Evolutionary conservation across 2,329 filamentous ascomycete species (phyloP).

Genomic region (Sclerotiophoma versabilis): DNA sequence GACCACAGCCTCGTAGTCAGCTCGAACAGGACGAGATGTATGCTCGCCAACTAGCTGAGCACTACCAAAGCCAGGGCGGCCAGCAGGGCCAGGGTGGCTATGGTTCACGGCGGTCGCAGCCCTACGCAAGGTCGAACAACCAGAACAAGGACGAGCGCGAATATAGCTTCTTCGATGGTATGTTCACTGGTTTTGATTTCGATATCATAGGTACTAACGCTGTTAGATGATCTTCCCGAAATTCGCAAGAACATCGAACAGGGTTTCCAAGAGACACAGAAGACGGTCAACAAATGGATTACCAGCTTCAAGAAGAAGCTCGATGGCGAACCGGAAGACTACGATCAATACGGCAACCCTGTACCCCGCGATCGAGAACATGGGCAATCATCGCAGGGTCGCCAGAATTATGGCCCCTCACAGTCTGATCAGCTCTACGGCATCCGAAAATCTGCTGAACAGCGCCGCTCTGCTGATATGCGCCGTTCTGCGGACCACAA

Average conservation of each 20-base stretch:
- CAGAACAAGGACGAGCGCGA: slow-evolving; percentile 61
- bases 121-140: slow-evolving; percentile 31
- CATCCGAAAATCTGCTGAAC: slow-evolving; percentile 50
- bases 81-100: slow-evolving; percentile 34
- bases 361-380: slow-evolving; percentile 22
- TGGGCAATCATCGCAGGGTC: slow-evolving; percentile 38
- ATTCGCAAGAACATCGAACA: slow-evolving; percentile 93
- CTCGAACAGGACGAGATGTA: slow-evolving; percentile 90
- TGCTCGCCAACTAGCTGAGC: slow-evolving; percentile 89
- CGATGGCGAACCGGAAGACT: slow-evolving; percentile 79
- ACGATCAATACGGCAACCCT: slow-evolving; percentile 62
- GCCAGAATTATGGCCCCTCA: slow-evolving; percentile 49
- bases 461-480: slow-evolving; percentile 74
- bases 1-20: slow-evolving; percentile 77
- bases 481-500: slow-evolving; percentile 83
- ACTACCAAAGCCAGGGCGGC: slow-evolving; percentile 67
- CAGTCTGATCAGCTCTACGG: slow-evolving; percentile 51
- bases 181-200: slow-evolving; percentile 42
- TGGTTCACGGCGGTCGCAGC: slow-evolving; percentile 56
- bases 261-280: slow-evolving; percentile 93
- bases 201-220: slow-evolving; percentile 46
- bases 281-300: slow-evolving; percentile 92
- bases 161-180: slow-evolving; percentile 83
- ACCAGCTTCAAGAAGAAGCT: slow-evolving; percentile 90
- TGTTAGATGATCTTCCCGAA: slow-evolving; percentile 77